Conservation (phyloP, 192 early-diverging fungal genomes). For the Lunasporangiospora selenospora region DNA sequence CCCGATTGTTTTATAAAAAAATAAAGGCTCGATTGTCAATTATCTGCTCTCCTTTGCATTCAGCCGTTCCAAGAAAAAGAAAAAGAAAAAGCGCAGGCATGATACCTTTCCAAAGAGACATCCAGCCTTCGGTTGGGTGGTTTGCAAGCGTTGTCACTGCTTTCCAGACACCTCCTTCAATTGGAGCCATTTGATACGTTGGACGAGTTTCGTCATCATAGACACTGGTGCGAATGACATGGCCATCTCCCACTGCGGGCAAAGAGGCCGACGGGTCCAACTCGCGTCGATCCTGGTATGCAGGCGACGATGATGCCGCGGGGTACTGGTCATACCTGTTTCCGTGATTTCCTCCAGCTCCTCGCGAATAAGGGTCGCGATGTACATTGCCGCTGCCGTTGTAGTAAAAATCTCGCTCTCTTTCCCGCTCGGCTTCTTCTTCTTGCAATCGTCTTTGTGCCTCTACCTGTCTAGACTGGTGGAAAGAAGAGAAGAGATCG, state of each 20-base stretch:
- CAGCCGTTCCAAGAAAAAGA: not conserved
- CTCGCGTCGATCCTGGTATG: too few relatives aligned
- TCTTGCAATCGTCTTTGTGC: slow-evolving; percentile 7
- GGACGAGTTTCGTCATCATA: slow-evolving; percentile 64
- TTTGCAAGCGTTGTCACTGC: slow-evolving; percentile 61
- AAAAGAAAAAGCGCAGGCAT: not conserved
- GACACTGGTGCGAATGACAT: slow-evolving; percentile 57
- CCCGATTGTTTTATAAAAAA: not conserved
- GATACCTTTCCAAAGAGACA: slow-evolving; percentile 61
- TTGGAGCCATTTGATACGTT: slow-evolving; percentile 66
- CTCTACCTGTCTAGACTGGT: slow-evolving; percentile 23
- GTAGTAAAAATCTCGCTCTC: slow-evolving; percentile 21
- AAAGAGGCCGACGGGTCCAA: too few relatives aligned
- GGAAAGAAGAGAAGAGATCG: not conserved
- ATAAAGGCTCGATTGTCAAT: slow-evolving; percentile 49
- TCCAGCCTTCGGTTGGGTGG: slow-evolving; percentile 73
- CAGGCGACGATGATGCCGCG: too few relatives aligned
- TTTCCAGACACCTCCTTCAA: slow-evolving; percentile 66
- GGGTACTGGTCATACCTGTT: too few relatives aligned
- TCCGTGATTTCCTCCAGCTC: too few relatives aligned
- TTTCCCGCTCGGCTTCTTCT: slow-evolving; percentile 20
- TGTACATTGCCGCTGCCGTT: slow-evolving; percentile 29
- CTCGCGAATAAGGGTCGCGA: too few relatives aligned
- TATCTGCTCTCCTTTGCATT: slow-evolving; percentile 8
- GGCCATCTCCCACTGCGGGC: slow-evolving; percentile 57